A percentile compares a stretch with the other conserved stretches of the same genome.
Conservation (phyloP, 345 rosid genomes). For the Ceriops zippeliana region DNA sequence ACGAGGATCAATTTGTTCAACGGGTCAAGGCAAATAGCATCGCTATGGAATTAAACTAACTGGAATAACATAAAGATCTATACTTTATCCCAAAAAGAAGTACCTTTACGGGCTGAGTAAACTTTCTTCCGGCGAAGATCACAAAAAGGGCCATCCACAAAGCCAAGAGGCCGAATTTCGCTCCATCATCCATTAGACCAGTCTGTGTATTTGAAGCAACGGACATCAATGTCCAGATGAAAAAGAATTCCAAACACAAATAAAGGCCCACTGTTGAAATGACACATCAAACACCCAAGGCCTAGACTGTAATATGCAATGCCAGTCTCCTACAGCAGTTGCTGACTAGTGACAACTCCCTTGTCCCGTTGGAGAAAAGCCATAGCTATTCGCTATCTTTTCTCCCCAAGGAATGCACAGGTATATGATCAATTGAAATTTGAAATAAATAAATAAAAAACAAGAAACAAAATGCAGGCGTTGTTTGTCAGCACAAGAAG, state of each 20-base stretch:
- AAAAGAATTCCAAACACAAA: background rate
- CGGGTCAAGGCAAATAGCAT: background rate
- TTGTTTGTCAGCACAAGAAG: background rate
- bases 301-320: no score
- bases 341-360: no score
- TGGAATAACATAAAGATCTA: background rate
- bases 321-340: no score
- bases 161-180: conserved; percentile 61
- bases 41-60: no score
- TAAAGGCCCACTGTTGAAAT: background rate
- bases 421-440: no score
- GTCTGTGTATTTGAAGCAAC: conserved; percentile 43
- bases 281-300: no score
- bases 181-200: conserved; percentile 73
- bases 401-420: no score
- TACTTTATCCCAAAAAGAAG: background rate
- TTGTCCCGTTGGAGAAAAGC: no score
- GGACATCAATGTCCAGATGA: conserved; percentile 1
- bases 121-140: conserved; percentile 89
- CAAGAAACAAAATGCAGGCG: background rate
- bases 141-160: conserved; percentile 78
- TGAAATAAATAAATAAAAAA: no score
- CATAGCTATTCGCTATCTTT: no score
- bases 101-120: conserved; percentile 92
- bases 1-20: background rate